Conservation (phyloP, 2,329 filamentous ascomycete genomes). For the Orbilia javanica region DNA sequence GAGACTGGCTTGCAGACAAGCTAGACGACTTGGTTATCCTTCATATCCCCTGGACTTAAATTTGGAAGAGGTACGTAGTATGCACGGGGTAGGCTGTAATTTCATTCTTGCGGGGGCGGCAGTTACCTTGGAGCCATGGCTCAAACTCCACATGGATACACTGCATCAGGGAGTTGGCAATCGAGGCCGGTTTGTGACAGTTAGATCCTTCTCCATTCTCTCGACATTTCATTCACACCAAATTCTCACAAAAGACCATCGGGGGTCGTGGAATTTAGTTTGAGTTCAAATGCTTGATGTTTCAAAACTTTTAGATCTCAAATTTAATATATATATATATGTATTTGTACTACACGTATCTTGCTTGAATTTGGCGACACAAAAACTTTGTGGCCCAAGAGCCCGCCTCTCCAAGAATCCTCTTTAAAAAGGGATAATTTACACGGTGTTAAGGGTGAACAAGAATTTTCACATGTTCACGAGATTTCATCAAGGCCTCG, state of each 20-base stretch:
- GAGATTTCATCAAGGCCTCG: constrained; percentile 45
- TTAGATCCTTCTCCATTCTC: not conserved
- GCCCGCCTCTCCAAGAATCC: not conserved
- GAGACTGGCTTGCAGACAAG: not conserved
- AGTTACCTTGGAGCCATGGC: not conserved
- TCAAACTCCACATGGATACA: too few relatives aligned
- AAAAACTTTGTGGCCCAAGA: constrained; percentile 39
- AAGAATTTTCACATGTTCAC: constrained; percentile 57
- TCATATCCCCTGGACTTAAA: not conserved
- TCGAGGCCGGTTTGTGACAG: not conserved
- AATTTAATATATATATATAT: constrained; percentile 18
- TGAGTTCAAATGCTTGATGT: not conserved
- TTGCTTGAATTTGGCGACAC: not conserved
- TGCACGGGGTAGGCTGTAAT: not conserved
- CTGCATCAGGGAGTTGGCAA: not conserved
- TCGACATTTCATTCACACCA: not conserved
- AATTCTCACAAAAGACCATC: not conserved
- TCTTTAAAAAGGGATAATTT: not conserved
- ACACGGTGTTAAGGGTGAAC: constrained; percentile 35
- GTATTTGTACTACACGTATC: not conserved
- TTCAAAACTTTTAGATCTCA: constrained; percentile 26
- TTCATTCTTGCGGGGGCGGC: not conserved
- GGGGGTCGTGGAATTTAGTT: not conserved
- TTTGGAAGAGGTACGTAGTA: not conserved
- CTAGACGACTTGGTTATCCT: not conserved